These are phyloP conservation scores for Linderniella brevidens DNA, from an alignment of 257 asterid genomes.

Conservation along the genomic window DNA sequence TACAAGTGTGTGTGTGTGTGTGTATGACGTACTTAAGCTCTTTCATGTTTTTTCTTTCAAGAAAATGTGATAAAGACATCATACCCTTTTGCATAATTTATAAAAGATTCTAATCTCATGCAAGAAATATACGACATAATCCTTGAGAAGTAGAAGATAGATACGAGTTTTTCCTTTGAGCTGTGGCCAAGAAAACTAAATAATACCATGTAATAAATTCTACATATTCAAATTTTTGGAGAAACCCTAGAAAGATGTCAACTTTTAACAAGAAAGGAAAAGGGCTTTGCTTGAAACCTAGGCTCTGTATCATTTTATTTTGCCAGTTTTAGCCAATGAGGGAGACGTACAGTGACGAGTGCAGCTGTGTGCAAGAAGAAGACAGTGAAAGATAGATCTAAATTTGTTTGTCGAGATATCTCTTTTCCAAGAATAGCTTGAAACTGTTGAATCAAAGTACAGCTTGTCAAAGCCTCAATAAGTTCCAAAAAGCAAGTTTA, in stretches of 20 bases:
- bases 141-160: neutral
- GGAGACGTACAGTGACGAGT: neutral
- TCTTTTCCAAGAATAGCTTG: conserved; percentile 14
- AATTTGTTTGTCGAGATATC: neutral
- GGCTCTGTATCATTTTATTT: conserved; percentile 19
- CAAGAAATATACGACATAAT: no score
- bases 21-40: no score
- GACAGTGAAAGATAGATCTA: neutral
- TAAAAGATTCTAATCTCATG: no score
- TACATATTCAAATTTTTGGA: neutral
- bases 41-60: no score
- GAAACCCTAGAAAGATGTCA: conserved; percentile 16
- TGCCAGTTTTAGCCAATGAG: conserved; percentile 11
- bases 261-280: conserved; percentile 22
- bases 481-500: no score
- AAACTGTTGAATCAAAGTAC: no score
- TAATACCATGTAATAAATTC: neutral
- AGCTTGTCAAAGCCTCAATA: no score
- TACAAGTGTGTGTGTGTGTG: no score
- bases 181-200: no score
- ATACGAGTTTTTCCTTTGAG: no score
- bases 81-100: no score
- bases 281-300: conserved; percentile 12
- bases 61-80: neutral
- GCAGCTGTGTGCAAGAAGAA: conserved; percentile 5